Evolutionary conservation across 1,284 basidiomycete species (phyloP).

Genomic region (Lentinula novae-zelandiae): DNA sequence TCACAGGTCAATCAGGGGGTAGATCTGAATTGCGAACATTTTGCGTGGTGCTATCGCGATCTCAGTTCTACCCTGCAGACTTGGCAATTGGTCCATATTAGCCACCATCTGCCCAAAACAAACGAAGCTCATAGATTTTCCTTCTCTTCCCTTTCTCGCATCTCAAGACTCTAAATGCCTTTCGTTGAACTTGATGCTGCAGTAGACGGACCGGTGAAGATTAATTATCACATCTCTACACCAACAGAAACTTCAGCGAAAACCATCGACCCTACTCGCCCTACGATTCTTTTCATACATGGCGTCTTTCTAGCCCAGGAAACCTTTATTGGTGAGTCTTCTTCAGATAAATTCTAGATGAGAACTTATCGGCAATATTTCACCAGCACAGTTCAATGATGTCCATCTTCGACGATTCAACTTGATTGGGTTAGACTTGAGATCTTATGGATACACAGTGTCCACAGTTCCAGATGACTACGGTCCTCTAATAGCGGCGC

Average conservation of each 20-base stretch:
- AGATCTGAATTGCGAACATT: background rate
- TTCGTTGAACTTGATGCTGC: background rate
- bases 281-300: slow-evolving; percentile 31
- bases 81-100: background rate
- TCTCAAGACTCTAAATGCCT: background rate
- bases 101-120: background rate
- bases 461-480: slow-evolving; percentile 23
- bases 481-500: slow-evolving; percentile 25
- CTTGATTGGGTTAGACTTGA: slow-evolving; percentile 28
- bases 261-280: slow-evolving; percentile 25
- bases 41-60: background rate
- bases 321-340: slow-evolving; percentile 29
- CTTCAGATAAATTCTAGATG: background rate
- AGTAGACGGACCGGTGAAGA: slow-evolving; percentile 22
- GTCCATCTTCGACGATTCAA: slow-evolving; percentile 32
- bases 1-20: background rate
- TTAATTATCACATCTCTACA: slow-evolving; percentile 32
- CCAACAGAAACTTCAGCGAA: slow-evolving; percentile 25
- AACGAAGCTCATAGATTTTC: background rate
- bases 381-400: slow-evolving; percentile 29
- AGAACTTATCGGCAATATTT: background rate
- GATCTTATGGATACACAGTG: slow-evolving; percentile 28
- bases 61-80: background rate
- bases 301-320: slow-evolving; percentile 28
- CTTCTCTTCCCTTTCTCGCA: background rate